Base-by-base conservation (phyloP, 2,329 filamentous ascomycete species). In the Xylariomycetidae sp. region DNA sequence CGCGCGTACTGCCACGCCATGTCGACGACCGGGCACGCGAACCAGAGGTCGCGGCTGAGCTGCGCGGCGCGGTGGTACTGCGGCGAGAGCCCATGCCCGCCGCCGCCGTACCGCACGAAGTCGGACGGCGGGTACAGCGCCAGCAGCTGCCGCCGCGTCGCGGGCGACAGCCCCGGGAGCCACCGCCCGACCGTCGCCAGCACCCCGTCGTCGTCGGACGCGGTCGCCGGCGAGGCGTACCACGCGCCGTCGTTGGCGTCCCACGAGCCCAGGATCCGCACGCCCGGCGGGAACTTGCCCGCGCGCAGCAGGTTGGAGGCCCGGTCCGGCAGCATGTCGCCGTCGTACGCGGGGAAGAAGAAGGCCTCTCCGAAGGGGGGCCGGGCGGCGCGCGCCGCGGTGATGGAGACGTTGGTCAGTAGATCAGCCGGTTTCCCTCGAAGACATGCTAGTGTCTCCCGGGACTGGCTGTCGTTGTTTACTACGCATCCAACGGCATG, bases 51-150 rank as follows among this genome's bases (percentile, higher is more conserved):
- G 3, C 50, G 47, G 32, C 41, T 54, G 24, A 58, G 42, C 20
- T 56, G 54, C 9, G 56, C 53, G n/a, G 56, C 53, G 19, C 53
- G 53, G 31, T 55, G 57, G 38, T 54, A 57, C 29, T 60, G 50
- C 12, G 50, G 34, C 4, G 54, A 50, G 6, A 52, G 37, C 5
- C 8, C 12, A 12, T 19, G 32, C 8, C 40, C 32, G 19, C 43
- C 34, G 22, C 31, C 32, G 14, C 37, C 40, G 5, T 42, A 33
- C 2, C 42, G 28, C 3, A 45, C 38, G 23, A 47, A 47, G 19
- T 50, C 29, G 9, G 29, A 4, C 13, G 50, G 10, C 2, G 39
- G 42, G 15, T 44, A 42, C 4, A 44, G 28, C 16, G 39, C 29
- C 2, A 44, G 25, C 3, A 42, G 19, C 19, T 35, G 35, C 8